Percentiles rank a stretch among this genome's conserved stretches.
Evolutionary conservation across 495 filamentous ascomycete genomes (phyloP).

Genomic region (Aspergillus nidulans): DNA sequence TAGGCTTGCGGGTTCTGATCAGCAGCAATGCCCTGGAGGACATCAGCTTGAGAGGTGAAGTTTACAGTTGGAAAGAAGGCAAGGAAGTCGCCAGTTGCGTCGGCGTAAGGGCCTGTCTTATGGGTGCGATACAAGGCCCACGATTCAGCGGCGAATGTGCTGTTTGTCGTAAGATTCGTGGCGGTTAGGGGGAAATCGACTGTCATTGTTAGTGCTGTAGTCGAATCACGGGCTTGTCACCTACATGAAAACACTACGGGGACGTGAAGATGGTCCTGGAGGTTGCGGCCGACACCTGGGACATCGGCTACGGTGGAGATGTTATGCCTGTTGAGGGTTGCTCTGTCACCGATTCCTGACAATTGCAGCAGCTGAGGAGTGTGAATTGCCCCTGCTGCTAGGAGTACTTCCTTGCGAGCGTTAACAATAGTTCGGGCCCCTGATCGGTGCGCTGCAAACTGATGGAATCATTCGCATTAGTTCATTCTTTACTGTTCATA

Average conservation of each 20-base stretch:
- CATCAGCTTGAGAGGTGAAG: background rate
- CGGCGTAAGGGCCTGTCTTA: conserved; percentile 1
- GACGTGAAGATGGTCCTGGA: background rate
- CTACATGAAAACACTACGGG: background rate
- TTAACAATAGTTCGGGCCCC: background rate
- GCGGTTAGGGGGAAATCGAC: conserved; percentile 1
- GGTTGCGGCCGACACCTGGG: background rate
- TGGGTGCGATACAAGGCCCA: background rate
- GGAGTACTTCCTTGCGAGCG: background rate
- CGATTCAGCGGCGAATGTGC: conserved; percentile 2
- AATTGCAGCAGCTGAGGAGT: background rate
- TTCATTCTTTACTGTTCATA: too few species aligned
- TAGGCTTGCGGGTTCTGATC: too few species aligned
- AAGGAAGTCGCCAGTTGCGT: conserved; percentile 6
- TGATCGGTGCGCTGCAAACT: too few species aligned
- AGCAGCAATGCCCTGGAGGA: background rate
- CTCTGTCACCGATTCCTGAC: background rate
- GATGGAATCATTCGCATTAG: too few species aligned
- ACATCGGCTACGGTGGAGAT: background rate
- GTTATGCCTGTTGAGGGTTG: background rate
- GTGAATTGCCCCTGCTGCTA: background rate
- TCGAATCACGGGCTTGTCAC: background rate
- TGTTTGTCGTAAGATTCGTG: background rate
- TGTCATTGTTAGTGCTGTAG: background rate
- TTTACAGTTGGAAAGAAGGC: conserved; percentile 1